Percentiles rank a stretch among this genome's conserved stretches.
Conservation (phyloP, 331 rosid species). For the Phaseolus coccineus region DNA sequence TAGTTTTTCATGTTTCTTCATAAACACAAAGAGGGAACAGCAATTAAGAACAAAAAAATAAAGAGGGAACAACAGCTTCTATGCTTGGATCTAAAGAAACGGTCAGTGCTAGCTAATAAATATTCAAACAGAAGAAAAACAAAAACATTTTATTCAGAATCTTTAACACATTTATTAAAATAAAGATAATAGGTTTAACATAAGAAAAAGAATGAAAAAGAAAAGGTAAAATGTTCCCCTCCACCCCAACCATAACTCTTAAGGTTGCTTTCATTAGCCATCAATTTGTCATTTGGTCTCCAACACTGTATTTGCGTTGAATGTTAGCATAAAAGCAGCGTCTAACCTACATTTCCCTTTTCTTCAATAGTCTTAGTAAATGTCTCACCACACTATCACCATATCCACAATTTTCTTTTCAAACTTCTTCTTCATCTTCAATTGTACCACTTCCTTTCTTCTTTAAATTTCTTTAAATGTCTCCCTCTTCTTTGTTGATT, state of each 20-base stretch:
- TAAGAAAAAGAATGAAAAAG: not conserved
- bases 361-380: not conserved
- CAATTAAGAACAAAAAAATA: not conserved
- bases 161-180: not conserved
- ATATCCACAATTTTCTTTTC: not conserved
- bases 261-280: slow-evolving; percentile 53
- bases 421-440: not conserved
- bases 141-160: not conserved
- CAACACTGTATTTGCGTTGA: slow-evolving; percentile 21
- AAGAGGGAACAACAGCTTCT: slow-evolving; percentile 37
- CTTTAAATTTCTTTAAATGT: too few species aligned
- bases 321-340: slow-evolving; percentile 29
- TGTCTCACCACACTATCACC: slow-evolving; percentile 28
- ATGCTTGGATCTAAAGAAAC: slow-evolving; percentile 59
- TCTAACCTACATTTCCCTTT: slow-evolving; percentile 44
- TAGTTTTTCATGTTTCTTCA: slow-evolving; percentile 35
- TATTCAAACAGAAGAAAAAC: not conserved
- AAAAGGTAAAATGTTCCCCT: slow-evolving; percentile 62
- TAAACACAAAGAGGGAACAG: slow-evolving; percentile 38
- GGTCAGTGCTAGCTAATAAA: slow-evolving; percentile 30
- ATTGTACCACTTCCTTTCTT: not conserved
- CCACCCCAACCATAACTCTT: slow-evolving; percentile 55
- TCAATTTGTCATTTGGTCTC: slow-evolving; percentile 52
- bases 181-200: not conserved
- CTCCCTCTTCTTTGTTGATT: not conserved